phyloP scores from a whole-genome alignment of 345 rosid genomes.

The Eucalyptus sp. region DNA sequence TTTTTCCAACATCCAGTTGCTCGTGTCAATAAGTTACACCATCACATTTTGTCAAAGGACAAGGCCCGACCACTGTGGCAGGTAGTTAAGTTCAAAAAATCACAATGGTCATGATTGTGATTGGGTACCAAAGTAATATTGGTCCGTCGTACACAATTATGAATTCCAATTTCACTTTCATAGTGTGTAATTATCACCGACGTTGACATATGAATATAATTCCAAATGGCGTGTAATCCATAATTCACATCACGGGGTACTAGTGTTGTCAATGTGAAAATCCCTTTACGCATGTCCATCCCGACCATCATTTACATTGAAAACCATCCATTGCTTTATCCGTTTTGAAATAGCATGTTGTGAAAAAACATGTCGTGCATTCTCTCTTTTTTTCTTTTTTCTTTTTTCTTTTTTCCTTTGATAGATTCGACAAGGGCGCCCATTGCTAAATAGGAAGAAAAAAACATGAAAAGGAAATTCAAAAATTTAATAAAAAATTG shows the following conservation, averaged over 20 bases:
- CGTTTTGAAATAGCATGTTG: not conserved
- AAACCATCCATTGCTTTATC: not conserved
- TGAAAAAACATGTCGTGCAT: not conserved
- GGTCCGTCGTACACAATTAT: not conserved
- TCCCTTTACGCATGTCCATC: not conserved
- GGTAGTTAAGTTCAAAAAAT: not conserved
- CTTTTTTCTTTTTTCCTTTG: not conserved
- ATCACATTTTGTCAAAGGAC: not conserved
- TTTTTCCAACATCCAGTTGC: not conserved
- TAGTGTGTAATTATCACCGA: not conserved
- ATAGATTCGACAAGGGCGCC: accelerated
- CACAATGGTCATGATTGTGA: not conserved
- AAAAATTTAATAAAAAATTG: not conserved
- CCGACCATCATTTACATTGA: not conserved
- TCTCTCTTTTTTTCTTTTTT: too few species aligned
- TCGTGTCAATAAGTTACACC: not conserved
- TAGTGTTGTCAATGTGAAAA: accelerated
- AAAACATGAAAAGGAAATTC: not conserved
- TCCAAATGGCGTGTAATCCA: not conserved
- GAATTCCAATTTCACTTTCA: not conserved
- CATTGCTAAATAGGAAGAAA: not conserved
- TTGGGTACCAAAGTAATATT: accelerated
- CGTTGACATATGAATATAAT: not conserved
- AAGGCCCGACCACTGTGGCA: not conserved
- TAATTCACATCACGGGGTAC: not conserved